These are phyloP conservation scores for Candida glucosophila DNA, from an alignment of 1,139 yeast species.

Conservation along the genomic window DNA sequence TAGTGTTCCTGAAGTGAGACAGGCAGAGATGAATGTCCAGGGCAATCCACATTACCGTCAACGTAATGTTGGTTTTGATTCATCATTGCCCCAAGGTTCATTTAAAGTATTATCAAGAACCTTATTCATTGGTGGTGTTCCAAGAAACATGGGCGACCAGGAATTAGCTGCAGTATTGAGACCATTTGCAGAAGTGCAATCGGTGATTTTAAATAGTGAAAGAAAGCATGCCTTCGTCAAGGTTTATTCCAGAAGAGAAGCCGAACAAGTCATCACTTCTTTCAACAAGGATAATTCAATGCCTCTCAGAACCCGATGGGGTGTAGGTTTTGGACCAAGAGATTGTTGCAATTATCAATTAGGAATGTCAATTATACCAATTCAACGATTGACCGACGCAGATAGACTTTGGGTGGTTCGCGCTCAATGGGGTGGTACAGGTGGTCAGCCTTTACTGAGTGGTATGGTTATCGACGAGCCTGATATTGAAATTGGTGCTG, in stretches of 20 bases:
- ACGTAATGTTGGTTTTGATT: conserved; percentile 61
- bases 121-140: conserved; percentile 88
- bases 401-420: conserved; percentile 81
- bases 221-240: conserved; percentile 95
- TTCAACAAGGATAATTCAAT: conserved; percentile 42
- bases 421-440: conserved; percentile 98
- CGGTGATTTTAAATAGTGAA: conserved; percentile 77
- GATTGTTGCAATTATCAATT: conserved; percentile 94
- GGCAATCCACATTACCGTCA: conserved; percentile 70
- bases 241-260: conserved; percentile 91
- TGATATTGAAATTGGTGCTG: conserved; percentile 92
- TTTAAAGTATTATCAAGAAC: conserved; percentile 85
- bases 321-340: conserved; percentile 98
- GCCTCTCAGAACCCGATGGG: conserved; percentile 87
- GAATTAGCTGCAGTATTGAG: conserved; percentile 60
- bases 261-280: conserved; percentile 63
- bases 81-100: conserved; percentile 66
- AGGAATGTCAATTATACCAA: conserved; percentile 82
- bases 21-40: conserved; percentile 56
- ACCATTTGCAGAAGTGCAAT: conserved; percentile 94
- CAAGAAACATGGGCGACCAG: conserved; percentile 69
- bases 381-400: conserved; percentile 84
- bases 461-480: conserved; percentile 94
- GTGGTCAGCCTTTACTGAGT: conserved; percentile 73
- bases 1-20: too few relatives aligned